Evolutionary conservation across 495 filamentous ascomycete species (phyloP), one percentile per base, ranked within the genome.

Genomic region (Penicillium argentinense): DNA sequence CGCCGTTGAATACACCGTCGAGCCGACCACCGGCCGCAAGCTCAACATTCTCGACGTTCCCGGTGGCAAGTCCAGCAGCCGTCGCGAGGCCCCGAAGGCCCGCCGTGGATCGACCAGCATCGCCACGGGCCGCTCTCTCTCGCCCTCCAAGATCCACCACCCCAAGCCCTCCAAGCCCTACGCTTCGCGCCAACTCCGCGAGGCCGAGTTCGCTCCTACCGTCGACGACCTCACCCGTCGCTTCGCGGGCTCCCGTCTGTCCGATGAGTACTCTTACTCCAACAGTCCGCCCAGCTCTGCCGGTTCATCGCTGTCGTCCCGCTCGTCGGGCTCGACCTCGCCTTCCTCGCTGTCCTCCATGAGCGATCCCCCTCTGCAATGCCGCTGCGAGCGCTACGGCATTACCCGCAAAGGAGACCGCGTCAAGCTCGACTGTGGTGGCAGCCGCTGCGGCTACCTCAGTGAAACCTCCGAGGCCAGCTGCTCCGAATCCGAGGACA

Each of bases 21-120:
- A 98, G 78, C 91, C 93, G 58, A 97, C 91, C 60, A 97, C 95
- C 56, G 90, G 91, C 75, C 93, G 95, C 68, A 86, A 87, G 67
- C 80, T 98, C 46, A 98, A 87, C 73, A 79, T 83, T 67, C 80
- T 87, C 66, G 82, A 87, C 62, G 81, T 86, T 33, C 82, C 82
- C 48, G 67, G 67, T 5, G 69, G 64, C 53, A 70, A 70, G 49
- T 47, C 64, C 28, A 51, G 39, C 47, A 42, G 49, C 38, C 30
- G 42, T 23, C 21, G 54, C 42, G 53, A 43, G 29, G 45, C 63
- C 41, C 50, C 63, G 40, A 61, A 55, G 50, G 25, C 56, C 47
- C 60, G 60, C 48, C 60, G 68, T 33, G 50, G 46, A 34, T 69
- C 78, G 26, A 60, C 75, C 54, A 81, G 88, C 56, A 82, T 95